These are phyloP conservation scores for Ogataea siamensis DNA, from an alignment of 805 yeast species.

Conservation along the genomic window DNA sequence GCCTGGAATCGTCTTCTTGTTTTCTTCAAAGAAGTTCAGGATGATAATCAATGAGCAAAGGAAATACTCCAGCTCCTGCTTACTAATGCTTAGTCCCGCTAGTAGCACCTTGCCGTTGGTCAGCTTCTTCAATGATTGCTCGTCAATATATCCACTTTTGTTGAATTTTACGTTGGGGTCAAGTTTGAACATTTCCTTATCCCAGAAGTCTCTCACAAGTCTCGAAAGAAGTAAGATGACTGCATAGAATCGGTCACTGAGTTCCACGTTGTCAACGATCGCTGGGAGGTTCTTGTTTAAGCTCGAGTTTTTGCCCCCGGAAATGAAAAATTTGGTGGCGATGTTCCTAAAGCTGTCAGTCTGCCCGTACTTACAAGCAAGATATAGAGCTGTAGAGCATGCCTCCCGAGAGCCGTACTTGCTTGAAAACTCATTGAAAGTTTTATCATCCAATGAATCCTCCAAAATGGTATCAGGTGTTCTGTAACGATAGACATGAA, in stretches of 20 bases:
- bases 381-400: constrained; percentile 81
- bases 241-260: constrained; percentile 91
- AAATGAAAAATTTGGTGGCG: constrained; percentile 50
- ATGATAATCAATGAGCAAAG: constrained; percentile 69
- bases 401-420: constrained; percentile 88
- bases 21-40: constrained; percentile 65
- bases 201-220: constrained; percentile 79
- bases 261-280: constrained; percentile 69
- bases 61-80: constrained; percentile 60
- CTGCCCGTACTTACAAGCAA: constrained; percentile 72
- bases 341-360: constrained; percentile 47
- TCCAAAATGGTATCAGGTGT: constrained; percentile 79
- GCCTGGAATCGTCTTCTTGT: constrained; percentile 61
- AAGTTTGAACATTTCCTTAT: constrained; percentile 56
- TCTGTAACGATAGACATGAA: constrained; percentile 71
- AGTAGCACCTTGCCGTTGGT: constrained; percentile 38
- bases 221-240: constrained; percentile 76
- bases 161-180: constrained; percentile 33
- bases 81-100: constrained; percentile 44
- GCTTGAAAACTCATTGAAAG: constrained; percentile 64
- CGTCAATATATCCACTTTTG: constrained; percentile 37
- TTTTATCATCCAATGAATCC: constrained; percentile 57
- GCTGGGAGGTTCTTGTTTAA: constrained; percentile 37
- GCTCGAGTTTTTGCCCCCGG: constrained; percentile 53
- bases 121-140: constrained; percentile 42